Evolutionary conservation across 164 flowering plant species (phyloP).

Genomic region (Cinnamomum chago): DNA sequence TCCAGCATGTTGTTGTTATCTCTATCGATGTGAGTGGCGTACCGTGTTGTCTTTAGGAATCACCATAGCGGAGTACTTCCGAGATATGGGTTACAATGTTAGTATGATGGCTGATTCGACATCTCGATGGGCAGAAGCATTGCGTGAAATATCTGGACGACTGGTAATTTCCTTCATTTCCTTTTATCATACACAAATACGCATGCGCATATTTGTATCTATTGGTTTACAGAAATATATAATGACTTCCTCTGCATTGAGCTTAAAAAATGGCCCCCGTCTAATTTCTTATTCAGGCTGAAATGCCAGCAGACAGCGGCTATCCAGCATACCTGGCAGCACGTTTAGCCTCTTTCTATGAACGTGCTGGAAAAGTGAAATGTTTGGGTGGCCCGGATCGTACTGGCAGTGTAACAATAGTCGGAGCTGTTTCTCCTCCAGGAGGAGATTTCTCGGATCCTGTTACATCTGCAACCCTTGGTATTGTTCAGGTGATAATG

Average conservation of each 20-base stretch:
- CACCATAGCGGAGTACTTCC: constrained; percentile 44
- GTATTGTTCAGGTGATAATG: constrained; percentile 85
- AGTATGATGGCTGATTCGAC: constrained; percentile 99
- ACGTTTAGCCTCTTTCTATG: constrained; percentile 95
- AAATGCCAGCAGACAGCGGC: constrained; percentile 98
- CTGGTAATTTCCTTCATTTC: constrained; percentile 42
- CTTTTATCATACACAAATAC: neutral
- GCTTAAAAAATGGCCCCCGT: neutral
- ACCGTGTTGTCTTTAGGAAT: constrained; percentile 9
- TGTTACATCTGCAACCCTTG: constrained; percentile 96
- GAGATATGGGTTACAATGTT: constrained; percentile 39
- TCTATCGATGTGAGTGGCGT: neutral
- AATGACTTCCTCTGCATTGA: neutral
- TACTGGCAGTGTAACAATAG: constrained; percentile 97
- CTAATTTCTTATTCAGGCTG: constrained; percentile 55
- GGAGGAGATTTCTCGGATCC: constrained; percentile 99
- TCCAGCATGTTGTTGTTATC: neutral
- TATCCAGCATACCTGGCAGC: constrained; percentile 99
- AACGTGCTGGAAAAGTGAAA: constrained; percentile 99
- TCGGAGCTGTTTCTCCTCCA: constrained; percentile 99
- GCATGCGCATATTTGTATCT: neutral
- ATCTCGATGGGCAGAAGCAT: constrained; percentile 99
- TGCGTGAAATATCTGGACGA: constrained; percentile 99
- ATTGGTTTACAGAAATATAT: neutral
- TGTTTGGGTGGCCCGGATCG: constrained; percentile 98